Percentiles rank a stretch among this genome's conserved stretches.
Evolutionary conservation across 345 rosid species (phyloP).

Genomic region (Jatropha curcas): DNA sequence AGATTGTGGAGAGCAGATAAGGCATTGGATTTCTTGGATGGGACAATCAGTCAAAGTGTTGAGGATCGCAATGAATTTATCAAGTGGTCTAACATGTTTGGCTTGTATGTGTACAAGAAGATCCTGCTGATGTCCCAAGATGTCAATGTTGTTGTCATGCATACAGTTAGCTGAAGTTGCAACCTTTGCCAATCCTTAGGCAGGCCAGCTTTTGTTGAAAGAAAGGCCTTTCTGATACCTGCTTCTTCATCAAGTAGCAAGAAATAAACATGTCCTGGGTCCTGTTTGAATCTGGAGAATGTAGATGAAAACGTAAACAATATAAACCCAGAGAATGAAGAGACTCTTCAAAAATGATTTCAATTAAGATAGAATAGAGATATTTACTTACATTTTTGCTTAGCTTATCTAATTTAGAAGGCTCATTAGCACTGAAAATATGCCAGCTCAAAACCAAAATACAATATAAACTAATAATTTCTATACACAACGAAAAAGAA

Average conservation of each 20-base stretch:
- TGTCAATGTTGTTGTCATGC: constrained; percentile 30
- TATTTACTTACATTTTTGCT: no score
- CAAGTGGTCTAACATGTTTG: constrained; percentile 29
- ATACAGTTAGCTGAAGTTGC: constrained; percentile 21
- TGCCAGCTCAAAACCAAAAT: no score
- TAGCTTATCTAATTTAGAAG: no score
- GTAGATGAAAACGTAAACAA: no score
- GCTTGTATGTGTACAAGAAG: constrained; percentile 39
- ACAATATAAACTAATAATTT: no score
- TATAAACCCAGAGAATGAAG: no score
- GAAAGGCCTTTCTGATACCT: constrained; percentile 1
- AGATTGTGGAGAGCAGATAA: constrained; percentile 22
- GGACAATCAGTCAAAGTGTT: background rate
- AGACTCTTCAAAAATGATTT: no score
- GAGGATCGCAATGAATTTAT: constrained; percentile 14
- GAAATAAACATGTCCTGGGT: background rate
- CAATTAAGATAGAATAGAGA: no score
- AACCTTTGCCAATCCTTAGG: constrained; percentile 28
- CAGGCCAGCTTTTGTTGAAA: constrained; percentile 31
- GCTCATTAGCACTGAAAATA: no score
- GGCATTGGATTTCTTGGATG: constrained; percentile 22
- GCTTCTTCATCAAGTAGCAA: constrained; percentile 12
- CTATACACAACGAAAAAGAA: no score
- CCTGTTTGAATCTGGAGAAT: background rate
- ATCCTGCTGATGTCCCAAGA: constrained; percentile 33